Percentiles rank a stretch among this genome's conserved stretches.
phyloP scores from a whole-genome alignment of 2,329 filamentous ascomycete species.

The Capronia epimyces region DNA sequence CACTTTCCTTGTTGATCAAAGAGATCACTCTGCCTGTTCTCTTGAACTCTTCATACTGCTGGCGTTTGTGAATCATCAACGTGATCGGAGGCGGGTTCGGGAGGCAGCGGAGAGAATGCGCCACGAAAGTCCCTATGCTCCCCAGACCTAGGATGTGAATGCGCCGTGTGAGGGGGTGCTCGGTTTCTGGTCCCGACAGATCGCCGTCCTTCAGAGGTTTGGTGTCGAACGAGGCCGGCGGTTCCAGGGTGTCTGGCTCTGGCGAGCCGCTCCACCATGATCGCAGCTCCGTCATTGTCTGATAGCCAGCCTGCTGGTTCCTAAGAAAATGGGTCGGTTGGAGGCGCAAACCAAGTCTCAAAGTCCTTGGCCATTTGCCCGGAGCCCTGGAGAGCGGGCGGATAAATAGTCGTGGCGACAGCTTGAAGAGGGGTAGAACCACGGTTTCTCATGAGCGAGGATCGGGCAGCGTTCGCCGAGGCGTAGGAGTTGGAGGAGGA shows the following conservation, averaged over 20 bases:
- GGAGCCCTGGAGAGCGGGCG: slow-evolving; percentile 33
- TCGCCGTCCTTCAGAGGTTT: slow-evolving; percentile 9
- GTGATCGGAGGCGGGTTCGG: slow-evolving; percentile 66
- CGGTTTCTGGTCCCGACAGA: slow-evolving; percentile 14
- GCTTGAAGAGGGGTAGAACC: slow-evolving; percentile 27
- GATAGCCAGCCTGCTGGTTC: slow-evolving; percentile 1
- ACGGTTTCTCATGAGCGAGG: background rate
- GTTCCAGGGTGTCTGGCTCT: background rate
- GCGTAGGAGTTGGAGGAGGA: background rate
- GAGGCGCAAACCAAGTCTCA: background rate
- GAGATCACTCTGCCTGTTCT: slow-evolving; percentile 30
- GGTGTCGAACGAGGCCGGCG: slow-evolving; percentile 10
- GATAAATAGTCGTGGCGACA: slow-evolving; percentile 35
- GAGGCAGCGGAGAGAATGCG: slow-evolving; percentile 61
- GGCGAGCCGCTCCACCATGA: slow-evolving; percentile 22
- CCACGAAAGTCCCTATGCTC: slow-evolving; percentile 74
- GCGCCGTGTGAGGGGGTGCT: slow-evolving; percentile 37
- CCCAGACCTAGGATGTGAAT: slow-evolving; percentile 77
- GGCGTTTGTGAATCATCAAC: slow-evolving; percentile 63
- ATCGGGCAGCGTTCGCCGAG: background rate
- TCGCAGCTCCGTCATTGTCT: slow-evolving; percentile 22
- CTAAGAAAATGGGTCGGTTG: background rate
- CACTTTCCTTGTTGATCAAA: slow-evolving; percentile 37
- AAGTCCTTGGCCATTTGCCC: slow-evolving; percentile 14
- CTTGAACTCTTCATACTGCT: slow-evolving; percentile 35